These are phyloP conservation scores for Penicillium coffeae DNA, from an alignment of 495 filamentous ascomycete species.

Conservation along the genomic window DNA sequence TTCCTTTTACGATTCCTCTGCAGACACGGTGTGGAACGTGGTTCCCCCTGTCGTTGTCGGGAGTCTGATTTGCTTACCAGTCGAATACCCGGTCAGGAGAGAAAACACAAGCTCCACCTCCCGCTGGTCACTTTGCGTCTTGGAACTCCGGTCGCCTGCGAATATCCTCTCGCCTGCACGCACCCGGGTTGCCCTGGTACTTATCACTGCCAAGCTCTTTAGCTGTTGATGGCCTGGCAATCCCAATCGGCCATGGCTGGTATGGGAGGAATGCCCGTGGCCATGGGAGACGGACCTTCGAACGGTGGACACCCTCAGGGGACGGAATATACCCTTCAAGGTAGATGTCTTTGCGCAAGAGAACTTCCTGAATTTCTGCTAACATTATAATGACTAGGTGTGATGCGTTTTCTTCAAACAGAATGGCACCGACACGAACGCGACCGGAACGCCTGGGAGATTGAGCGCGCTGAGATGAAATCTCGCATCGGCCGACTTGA, in stretches of 20 bases:
- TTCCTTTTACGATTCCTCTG: conserved; percentile 1
- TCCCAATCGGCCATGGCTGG: conserved; percentile 62
- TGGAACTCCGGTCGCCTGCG: neutral
- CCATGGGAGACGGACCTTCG: conserved; percentile 50
- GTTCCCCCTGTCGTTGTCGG: conserved; percentile 17
- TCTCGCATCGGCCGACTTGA: conserved; percentile 94
- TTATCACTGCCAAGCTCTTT: conserved; percentile 3
- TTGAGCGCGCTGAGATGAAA: conserved; percentile 99
- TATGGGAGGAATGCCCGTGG: conserved; percentile 54
- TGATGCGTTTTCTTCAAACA: conserved; percentile 98
- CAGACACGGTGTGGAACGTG: conserved; percentile 19
- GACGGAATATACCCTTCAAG: conserved; percentile 98
- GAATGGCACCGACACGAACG: conserved; percentile 99
- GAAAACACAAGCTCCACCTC: conserved; percentile 12
- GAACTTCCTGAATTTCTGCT: no score
- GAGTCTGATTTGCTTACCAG: conserved; percentile 18
- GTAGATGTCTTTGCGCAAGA: conserved; percentile 45
- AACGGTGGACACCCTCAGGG: conserved; percentile 66
- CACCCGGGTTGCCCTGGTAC: neutral
- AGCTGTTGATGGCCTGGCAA: conserved; percentile 57
- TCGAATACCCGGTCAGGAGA: conserved; percentile 28
- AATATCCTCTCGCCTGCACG: neutral
- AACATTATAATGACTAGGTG: conserved; percentile 53
- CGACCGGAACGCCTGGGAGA: conserved; percentile 98
- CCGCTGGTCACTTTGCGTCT: neutral